These are phyloP conservation scores for Cocos nucifera DNA, from an alignment of 176 grass and related monocot genomes.

Conservation along the genomic window DNA sequence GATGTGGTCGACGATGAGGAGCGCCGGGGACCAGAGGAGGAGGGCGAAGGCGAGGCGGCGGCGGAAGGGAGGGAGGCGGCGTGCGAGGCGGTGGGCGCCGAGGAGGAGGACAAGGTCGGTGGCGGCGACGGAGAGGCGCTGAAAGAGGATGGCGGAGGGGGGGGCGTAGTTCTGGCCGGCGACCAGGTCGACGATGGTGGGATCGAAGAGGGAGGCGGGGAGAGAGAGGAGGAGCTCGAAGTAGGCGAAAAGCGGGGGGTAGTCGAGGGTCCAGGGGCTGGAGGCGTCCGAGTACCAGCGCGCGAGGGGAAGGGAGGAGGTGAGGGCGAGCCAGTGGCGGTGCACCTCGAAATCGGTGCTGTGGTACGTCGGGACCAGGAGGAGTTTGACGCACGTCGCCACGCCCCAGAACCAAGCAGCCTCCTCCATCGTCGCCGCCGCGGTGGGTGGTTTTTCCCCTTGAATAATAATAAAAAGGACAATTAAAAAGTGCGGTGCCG, in stretches of 20 bases:
- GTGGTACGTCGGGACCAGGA: slow-evolving; percentile 59
- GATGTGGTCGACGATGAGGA: slow-evolving; percentile 26
- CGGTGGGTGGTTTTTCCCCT: too few species aligned
- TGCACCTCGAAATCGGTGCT: slow-evolving; percentile 96
- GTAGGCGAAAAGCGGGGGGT: slow-evolving; percentile 85
- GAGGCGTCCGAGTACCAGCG: slow-evolving; percentile 81
- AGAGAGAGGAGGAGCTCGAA: slow-evolving; percentile 41
- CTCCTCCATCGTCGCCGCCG: background rate
- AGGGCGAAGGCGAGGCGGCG: slow-evolving; percentile 22
- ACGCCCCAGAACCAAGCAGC: slow-evolving; percentile 49
- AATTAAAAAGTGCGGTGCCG: too few species aligned
- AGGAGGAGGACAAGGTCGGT: too few species aligned
- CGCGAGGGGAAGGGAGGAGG: slow-evolving; percentile 42
- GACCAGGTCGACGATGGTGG: slow-evolving; percentile 38
- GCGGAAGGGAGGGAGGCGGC: too few species aligned
- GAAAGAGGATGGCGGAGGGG: background rate
- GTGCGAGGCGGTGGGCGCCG: too few species aligned
- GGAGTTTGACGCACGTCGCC: slow-evolving; percentile 62
- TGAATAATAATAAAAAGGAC: too few species aligned
- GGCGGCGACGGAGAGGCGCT: too few species aligned
- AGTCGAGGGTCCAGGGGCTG: slow-evolving; percentile 72
- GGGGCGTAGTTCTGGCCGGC: slow-evolving; percentile 4
- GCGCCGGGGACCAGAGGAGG: slow-evolving; percentile 59
- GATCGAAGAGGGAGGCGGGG: slow-evolving; percentile 32
- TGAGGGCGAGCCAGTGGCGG: slow-evolving; percentile 81